Evolutionary conservation across 2,329 filamentous ascomycete species (phyloP).

Genomic region (Dactylella cylindrospora): DNA sequence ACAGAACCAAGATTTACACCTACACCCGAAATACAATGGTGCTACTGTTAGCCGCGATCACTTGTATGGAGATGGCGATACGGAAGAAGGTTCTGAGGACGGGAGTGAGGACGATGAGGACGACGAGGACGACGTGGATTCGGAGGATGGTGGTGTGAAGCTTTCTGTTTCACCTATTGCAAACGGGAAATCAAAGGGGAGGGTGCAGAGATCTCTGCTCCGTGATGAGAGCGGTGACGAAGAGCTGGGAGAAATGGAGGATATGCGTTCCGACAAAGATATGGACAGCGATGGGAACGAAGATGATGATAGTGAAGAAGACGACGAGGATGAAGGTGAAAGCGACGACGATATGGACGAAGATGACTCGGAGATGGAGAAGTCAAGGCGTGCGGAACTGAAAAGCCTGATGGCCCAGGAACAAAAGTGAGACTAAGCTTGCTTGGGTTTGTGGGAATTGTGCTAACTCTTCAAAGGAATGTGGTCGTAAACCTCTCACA

Average conservation of each 20-base stretch:
- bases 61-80: constrained; percentile 60
- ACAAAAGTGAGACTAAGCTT: constrained; percentile 65
- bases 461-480: constrained; percentile 27
- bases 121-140: constrained; percentile 47
- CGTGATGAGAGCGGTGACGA: constrained; percentile 54
- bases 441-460: neutral
- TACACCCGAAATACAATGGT: constrained; percentile 81
- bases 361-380: constrained; percentile 51
- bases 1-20: constrained; percentile 65
- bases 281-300: constrained; percentile 54
- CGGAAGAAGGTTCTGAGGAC: constrained; percentile 58
- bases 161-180: constrained; percentile 42
- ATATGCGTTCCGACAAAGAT: constrained; percentile 54
- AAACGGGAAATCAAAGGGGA: constrained; percentile 39
- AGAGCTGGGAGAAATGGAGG: constrained; percentile 52
- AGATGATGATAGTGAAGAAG: constrained; percentile 43
- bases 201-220: constrained; percentile 43
- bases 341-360: constrained; percentile 50
- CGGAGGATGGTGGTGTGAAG: constrained; percentile 45
- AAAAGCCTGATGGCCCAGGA: constrained; percentile 68
- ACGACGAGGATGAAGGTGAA: constrained; percentile 49
- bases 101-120: constrained; percentile 50
- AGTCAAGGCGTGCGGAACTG: constrained; percentile 60
- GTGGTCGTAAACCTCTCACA: constrained; percentile 57
- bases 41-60: constrained; percentile 71